phyloP scores from a whole-genome alignment of 2,329 filamentous ascomycete species.

The Coleophoma crateriformis region DNA sequence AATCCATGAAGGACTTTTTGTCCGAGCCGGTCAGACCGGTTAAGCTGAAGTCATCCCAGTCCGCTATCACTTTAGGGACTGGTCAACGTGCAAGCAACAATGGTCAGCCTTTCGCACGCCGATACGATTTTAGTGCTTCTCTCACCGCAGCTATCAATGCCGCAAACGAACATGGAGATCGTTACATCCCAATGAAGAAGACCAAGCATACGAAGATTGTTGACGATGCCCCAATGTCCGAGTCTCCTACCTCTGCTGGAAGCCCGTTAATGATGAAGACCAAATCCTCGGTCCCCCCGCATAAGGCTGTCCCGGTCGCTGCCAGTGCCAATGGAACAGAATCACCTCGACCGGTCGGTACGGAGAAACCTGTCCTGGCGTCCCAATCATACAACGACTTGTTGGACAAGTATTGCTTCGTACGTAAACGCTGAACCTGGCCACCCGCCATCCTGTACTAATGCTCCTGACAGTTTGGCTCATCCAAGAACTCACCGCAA shows the following conservation, averaged over 20 bases:
- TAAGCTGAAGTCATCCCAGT: slow-evolving; percentile 65
- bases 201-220: slow-evolving; percentile 25
- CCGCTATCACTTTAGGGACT: slow-evolving; percentile 48
- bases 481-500: slow-evolving; percentile 48
- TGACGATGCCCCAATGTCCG: slow-evolving; percentile 10
- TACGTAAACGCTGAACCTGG: slow-evolving; percentile 59
- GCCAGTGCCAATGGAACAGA: slow-evolving; percentile 32
- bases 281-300: slow-evolving; percentile 15
- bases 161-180: slow-evolving; percentile 40
- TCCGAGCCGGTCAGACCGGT: slow-evolving; percentile 55
- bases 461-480: slow-evolving; percentile 51
- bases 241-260: slow-evolving; percentile 14
- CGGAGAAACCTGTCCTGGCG: slow-evolving; percentile 65
- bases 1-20: slow-evolving; percentile 56
- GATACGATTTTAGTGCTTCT: slow-evolving; percentile 95
- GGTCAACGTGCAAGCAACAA: slow-evolving; percentile 44
- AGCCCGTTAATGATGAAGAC: slow-evolving; percentile 6
- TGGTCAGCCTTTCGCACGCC: slow-evolving; percentile 77
- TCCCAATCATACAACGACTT: slow-evolving; percentile 94
- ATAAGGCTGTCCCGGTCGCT: slow-evolving; percentile 15
- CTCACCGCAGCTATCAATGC: slow-evolving; percentile 75
- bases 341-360: slow-evolving; percentile 44
- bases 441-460: slow-evolving; percentile 29
- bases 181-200: slow-evolving; percentile 30
- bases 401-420: slow-evolving; percentile 99